Evolutionary conservation across 2,329 filamentous ascomycete species (phyloP).

Genomic region (Dactylonectria macrodidyma): DNA sequence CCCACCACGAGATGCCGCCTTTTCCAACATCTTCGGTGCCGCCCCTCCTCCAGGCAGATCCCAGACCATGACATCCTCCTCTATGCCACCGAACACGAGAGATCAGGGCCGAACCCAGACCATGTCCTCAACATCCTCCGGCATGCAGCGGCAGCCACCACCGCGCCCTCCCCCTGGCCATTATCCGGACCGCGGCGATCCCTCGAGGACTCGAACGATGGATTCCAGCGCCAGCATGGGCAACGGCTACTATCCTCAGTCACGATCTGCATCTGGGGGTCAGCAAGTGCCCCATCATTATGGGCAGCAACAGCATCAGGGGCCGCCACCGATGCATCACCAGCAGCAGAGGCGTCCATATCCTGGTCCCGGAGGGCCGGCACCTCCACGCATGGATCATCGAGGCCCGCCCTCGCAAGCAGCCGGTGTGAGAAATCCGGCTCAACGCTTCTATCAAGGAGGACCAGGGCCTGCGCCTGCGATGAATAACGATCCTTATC

Average conservation of each 20-base stretch:
- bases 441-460: constrained; percentile 74
- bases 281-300: constrained; percentile 63
- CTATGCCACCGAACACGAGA: constrained; percentile 67
- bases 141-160: constrained; percentile 76
- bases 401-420: constrained; percentile 64
- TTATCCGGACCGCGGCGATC: constrained; percentile 53
- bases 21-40: constrained; percentile 94
- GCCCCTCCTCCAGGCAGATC: constrained; percentile 89
- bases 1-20: constrained; percentile 94
- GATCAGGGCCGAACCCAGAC: constrained; percentile 82
- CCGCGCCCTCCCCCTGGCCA: constrained; percentile 64
- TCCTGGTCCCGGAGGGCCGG: constrained; percentile 60
- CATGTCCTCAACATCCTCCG: constrained; percentile 71
- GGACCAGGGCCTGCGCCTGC: constrained; percentile 72
- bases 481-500: constrained; percentile 86
- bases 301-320: constrained; percentile 62
- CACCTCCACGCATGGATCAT: constrained; percentile 78
- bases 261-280: constrained; percentile 67
- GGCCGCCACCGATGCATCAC: constrained; percentile 34
- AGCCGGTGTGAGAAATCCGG: constrained; percentile 58
- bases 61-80: constrained; percentile 93
- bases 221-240: constrained; percentile 60
- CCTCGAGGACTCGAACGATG: constrained; percentile 49
- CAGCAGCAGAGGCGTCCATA: constrained; percentile 61
- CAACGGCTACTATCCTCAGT: constrained; percentile 68